These are phyloP conservation scores for Coniochaeta sp. DNA, from an alignment of 2,329 filamentous ascomycete genomes.

Conservation along the genomic window DNA sequence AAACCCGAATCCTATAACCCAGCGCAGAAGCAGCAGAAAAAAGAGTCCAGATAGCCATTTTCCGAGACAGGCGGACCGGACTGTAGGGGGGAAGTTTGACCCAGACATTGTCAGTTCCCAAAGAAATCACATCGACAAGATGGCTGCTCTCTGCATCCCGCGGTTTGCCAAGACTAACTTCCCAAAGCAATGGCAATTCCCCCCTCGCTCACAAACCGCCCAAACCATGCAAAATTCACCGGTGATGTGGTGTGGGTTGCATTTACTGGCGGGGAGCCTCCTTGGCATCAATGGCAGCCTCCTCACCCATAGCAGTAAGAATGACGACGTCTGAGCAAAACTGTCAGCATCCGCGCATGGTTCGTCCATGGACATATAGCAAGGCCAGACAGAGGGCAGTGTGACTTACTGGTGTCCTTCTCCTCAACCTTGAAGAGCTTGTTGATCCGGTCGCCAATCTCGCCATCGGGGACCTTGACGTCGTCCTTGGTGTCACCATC, in stretches of 20 bases:
- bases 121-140: constrained; percentile 2
- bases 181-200: not conserved
- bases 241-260: not conserved
- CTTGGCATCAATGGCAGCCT: constrained; percentile 88
- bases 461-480: constrained; percentile 85
- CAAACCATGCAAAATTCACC: constrained; percentile 8
- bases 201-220: not conserved
- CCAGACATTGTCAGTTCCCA: not conserved
- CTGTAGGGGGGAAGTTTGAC: not conserved
- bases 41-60: constrained; percentile 36
- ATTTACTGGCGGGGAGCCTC: constrained; percentile 58
- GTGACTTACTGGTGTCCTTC: constrained; percentile 84
- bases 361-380: not conserved
- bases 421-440: constrained; percentile 74
- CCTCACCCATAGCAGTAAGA: constrained; percentile 93
- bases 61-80: constrained; percentile 1
- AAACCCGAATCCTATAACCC: constrained; percentile 24
- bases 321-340: constrained; percentile 69
- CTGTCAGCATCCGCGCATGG: constrained; percentile 13
- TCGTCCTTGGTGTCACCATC: constrained; percentile 88
- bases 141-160: not conserved
- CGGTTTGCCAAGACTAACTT: not conserved
- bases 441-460: constrained; percentile 79
- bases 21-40: constrained; percentile 30
- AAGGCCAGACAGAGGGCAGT: constrained; percentile 1